Base-by-base conservation (phyloP, 441 rosid genomes). In the Euphorbia corollata region DNA sequence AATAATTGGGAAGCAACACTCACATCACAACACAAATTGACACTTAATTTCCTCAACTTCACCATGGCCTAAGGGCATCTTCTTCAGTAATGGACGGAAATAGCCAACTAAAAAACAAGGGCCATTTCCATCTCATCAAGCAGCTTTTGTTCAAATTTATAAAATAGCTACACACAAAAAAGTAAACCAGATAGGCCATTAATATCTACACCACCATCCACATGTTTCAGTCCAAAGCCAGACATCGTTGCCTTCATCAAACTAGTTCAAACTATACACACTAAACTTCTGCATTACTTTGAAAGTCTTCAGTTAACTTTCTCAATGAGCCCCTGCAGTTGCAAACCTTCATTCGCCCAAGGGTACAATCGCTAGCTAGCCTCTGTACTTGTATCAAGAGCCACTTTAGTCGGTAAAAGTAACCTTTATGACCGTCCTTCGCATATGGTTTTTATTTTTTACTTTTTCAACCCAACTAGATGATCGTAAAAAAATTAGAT, bases 181-280 rank as follows among this genome's bases (percentile, higher is more conserved):
- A 27, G 32, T 27, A 1, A 27, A 27, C 32, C 32, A 83, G 77
- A 77, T 68, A 56, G 43, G 34, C 71, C 24, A 61, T 55, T 70
- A 34, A 67, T 72, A 78, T 81, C 83, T 72, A 78, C 78, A 80
- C 70, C 75, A 56, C 61, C 65, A 27, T 27, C 32, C 32, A 27
- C 32, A 27, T 27, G 32, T 27, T 27, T 4, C 32, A 27, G 32
- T 27, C 67, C 54, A 48, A 19, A 69, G 68, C 67, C 68, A 75
- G 50, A 19, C 57, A 51, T 20, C 63, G 63, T 51, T 61, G 19
- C 5, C 59, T 56, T 18, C 23, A 61, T 66, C 76, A 67, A 68
- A 61, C 71, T 69, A 57, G 70, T 73, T 59, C 68, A 74, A 77
- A 80, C 32, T 27, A 4, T 83, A 83, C 84, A 83, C 84, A 83